These are phyloP conservation scores for Rutstroemia sp. DNA, from an alignment of 2,329 filamentous ascomycete species.

Conservation along the genomic window DNA sequence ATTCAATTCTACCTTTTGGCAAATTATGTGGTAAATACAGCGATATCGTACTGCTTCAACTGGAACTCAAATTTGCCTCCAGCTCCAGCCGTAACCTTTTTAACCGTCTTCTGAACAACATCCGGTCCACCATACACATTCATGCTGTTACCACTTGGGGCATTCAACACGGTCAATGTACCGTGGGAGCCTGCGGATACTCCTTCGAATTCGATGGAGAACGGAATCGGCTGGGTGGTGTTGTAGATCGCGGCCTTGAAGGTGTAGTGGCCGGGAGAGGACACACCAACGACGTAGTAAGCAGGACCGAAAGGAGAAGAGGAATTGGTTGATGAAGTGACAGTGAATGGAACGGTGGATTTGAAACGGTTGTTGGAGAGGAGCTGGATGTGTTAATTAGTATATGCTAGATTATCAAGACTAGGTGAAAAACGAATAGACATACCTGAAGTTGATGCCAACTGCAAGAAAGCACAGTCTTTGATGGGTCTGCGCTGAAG, in stretches of 20 bases:
- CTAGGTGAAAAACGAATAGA: background rate
- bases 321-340: background rate
- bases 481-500: constrained; percentile 33
- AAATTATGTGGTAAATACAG: constrained; percentile 6
- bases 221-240: background rate
- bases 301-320: constrained; percentile 4
- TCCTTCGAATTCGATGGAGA: constrained; percentile 9
- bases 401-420: background rate
- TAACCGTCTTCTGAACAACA: constrained; percentile 1
- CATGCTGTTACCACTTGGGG: background rate
- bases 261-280: background rate
- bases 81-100: background rate
- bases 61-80: constrained; percentile 8
- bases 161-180: constrained; percentile 6
- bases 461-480: constrained; percentile 41
- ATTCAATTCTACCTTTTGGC: background rate
- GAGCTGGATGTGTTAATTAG: background rate
- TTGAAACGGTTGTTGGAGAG: constrained; percentile 5
- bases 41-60: constrained; percentile 9
- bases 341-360: constrained; percentile 5
- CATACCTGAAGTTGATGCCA: constrained; percentile 5
- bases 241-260: constrained; percentile 12
- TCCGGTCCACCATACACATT: constrained; percentile 3
- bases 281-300: constrained; percentile 7
- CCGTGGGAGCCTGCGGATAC: background rate